phyloP scores from a whole-genome alignment of 768 basidiomycete species.

The Ramaria sp. region DNA sequence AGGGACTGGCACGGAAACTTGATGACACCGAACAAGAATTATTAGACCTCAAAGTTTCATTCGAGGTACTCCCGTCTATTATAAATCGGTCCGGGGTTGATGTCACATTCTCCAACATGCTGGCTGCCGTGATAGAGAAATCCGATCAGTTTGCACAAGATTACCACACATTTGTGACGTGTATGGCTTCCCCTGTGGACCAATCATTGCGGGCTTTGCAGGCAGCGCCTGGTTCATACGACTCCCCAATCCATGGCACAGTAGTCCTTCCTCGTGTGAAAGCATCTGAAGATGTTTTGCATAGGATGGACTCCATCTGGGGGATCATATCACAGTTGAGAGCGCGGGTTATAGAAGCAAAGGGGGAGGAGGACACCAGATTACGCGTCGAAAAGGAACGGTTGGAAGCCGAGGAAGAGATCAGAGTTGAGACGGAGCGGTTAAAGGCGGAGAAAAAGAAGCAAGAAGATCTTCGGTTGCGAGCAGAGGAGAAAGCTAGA shows the following conservation, averaged over 20 bases:
- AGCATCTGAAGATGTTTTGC: constrained; percentile 40
- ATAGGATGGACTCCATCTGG: constrained; percentile 20
- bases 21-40: constrained; percentile 30
- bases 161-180: constrained; percentile 28
- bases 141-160: constrained; percentile 25
- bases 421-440: constrained; percentile 17
- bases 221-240: constrained; percentile 29
- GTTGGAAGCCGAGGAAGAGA: constrained; percentile 18
- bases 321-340: background rate
- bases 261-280: constrained; percentile 39
- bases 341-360: constrained; percentile 13
- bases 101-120: constrained; percentile 20
- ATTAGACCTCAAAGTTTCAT: constrained; percentile 23
- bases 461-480: constrained; percentile 17
- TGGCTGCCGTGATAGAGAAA: constrained; percentile 26
- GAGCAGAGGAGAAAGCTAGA: constrained; percentile 21
- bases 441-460: constrained; percentile 12
- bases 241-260: constrained; percentile 33
- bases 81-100: constrained; percentile 15
- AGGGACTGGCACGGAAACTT: constrained; percentile 22
- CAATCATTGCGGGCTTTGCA: constrained; percentile 48
- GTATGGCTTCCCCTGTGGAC: constrained; percentile 42
- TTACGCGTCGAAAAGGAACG: constrained; percentile 13
- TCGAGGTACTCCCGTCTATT: constrained; percentile 17
- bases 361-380: constrained; percentile 11